These are phyloP conservation scores for Elongisporangium anandrum DNA, from an alignment of 352 stramenopile species.

Conservation along the genomic window DNA sequence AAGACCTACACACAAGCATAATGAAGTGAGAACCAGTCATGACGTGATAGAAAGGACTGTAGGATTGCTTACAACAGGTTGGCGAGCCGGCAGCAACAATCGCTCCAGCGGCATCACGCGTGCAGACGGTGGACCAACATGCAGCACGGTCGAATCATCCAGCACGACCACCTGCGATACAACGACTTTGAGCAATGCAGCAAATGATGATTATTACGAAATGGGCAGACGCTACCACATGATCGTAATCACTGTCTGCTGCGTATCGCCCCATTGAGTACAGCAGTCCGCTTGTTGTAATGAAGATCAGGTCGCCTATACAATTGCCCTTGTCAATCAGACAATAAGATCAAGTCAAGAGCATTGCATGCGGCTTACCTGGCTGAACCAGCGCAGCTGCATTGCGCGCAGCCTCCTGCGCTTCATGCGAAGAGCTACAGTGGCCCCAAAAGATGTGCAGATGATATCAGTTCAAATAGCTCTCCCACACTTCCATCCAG, in stretches of 20 bases:
- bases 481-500: neutral
- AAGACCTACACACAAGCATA: conserved; percentile 34
- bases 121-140: conserved; percentile 55
- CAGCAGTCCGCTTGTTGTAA: conserved; percentile 64
- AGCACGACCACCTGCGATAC: conserved; percentile 50
- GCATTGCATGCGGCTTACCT: conserved; percentile 20
- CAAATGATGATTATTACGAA: neutral
- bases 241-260: conserved; percentile 68
- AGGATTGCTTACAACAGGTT: conserved; percentile 44
- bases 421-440: conserved; percentile 48
- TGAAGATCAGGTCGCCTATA: conserved; percentile 77
- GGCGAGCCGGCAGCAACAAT: conserved; percentile 56
- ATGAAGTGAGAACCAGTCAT: neutral
- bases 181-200: neutral
- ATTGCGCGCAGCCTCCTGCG: conserved; percentile 49
- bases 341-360: conserved; percentile 1
- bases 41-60: conserved; percentile 3
- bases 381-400: conserved; percentile 57
- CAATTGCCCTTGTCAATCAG: neutral
- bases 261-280: conserved; percentile 63
- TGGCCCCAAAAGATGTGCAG: neutral
- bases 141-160: conserved; percentile 53
- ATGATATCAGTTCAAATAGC: neutral
- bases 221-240: conserved; percentile 32
- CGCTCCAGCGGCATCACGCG: conserved; percentile 59